phyloP scores from a whole-genome alignment of 108 stramenopile species.

The Cyclotella baltica region DNA sequence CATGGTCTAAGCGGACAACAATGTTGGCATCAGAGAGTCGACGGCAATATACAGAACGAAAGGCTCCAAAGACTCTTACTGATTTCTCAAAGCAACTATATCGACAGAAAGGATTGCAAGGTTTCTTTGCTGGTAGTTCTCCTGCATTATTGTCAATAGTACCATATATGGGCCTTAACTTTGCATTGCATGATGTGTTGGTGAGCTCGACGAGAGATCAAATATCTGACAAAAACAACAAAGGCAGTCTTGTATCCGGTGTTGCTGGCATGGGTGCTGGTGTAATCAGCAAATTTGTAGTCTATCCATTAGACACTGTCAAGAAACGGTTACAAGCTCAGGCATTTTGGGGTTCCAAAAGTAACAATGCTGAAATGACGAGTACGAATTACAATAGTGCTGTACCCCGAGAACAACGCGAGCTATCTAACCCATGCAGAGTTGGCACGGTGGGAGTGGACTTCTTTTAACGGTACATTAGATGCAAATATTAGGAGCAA shows the following conservation, averaged over 20 bases:
- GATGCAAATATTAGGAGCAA: constrained; percentile 35
- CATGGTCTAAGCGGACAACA: constrained; percentile 40
- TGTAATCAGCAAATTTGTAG: constrained; percentile 83
- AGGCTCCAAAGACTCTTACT: constrained; percentile 64
- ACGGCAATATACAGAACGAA: constrained; percentile 29
- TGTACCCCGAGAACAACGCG: constrained; percentile 80
- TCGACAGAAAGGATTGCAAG: constrained; percentile 67
- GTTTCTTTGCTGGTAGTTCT: constrained; percentile 84
- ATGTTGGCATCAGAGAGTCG: constrained; percentile 27
- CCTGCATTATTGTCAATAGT: constrained; percentile 87
- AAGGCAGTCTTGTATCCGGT: constrained; percentile 47
- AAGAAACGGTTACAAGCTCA: constrained; percentile 96
- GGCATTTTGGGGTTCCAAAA: no score
- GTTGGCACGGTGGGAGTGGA: constrained; percentile 76
- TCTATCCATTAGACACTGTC: constrained; percentile 95
- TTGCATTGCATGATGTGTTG: constrained; percentile 86
- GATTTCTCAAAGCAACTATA: constrained; percentile 73
- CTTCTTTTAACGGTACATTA: constrained; percentile 62
- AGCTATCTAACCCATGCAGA: constrained; percentile 78
- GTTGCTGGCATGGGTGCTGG: constrained; percentile 87
- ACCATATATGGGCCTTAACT: constrained; percentile 95
- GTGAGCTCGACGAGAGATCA: no score
- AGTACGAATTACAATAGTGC: no score
- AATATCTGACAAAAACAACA: constrained; percentile 29
- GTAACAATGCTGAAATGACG: no score